Evolutionary conservation across 2,329 filamentous ascomycete species (phyloP).

Genomic region (Colletotrichum lini): DNA sequence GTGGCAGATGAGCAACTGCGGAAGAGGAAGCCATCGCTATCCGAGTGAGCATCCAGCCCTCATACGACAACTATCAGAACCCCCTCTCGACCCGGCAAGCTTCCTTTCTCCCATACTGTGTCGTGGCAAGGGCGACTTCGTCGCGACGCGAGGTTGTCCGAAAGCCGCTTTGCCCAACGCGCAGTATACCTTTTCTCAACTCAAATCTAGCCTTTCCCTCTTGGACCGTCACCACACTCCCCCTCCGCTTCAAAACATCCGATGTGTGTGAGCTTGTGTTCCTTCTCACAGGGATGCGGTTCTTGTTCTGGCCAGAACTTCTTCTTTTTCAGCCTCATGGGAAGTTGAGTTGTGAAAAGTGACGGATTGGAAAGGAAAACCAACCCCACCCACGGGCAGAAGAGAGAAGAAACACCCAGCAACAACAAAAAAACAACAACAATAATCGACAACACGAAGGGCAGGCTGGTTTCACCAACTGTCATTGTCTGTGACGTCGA

Average conservation of each 20-base stretch:
- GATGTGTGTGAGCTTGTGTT: slow-evolving; percentile 32
- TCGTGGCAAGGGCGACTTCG: background rate
- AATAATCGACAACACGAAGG: slow-evolving; percentile 23
- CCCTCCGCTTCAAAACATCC: slow-evolving; percentile 27
- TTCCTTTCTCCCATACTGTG: background rate
- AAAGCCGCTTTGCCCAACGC: slow-evolving; percentile 12
- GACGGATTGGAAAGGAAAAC: background rate
- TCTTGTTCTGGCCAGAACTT: background rate
- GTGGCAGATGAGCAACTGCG: background rate
- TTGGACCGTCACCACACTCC: background rate
- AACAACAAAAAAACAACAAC: slow-evolving; percentile 13
- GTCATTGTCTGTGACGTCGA: slow-evolving; percentile 12
- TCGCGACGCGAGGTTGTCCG: slow-evolving; percentile 17
- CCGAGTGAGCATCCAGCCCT: background rate
- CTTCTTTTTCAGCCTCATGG: slow-evolving; percentile 12
- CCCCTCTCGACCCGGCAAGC: background rate
- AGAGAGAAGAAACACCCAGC: background rate
- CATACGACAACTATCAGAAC: background rate
- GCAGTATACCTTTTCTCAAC: slow-evolving; percentile 13
- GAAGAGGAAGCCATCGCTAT: background rate
- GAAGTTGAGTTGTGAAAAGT: slow-evolving; percentile 12
- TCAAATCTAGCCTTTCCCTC: background rate
- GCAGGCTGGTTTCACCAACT: slow-evolving; percentile 19
- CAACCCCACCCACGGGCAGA: too few relatives aligned
- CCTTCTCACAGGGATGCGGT: background rate